Percentiles rank a stretch among this genome's conserved stretches.
Evolutionary conservation across 2,329 filamentous ascomycete species (phyloP).

Genomic region (Alternaria hordeiaustralica): DNA sequence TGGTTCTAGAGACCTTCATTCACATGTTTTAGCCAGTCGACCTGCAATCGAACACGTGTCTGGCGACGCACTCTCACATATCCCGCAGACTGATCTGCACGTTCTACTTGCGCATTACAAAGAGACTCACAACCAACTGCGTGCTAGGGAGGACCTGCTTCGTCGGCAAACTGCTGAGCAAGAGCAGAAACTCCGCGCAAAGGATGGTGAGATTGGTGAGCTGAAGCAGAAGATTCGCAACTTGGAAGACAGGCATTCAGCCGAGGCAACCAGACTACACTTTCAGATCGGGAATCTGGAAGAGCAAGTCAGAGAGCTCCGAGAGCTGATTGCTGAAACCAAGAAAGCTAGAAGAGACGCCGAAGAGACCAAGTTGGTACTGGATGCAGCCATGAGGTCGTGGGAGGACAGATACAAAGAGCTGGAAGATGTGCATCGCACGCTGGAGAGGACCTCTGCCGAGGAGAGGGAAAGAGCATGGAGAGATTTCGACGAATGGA

Average conservation of each 20-base stretch:
- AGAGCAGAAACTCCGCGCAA: constrained; percentile 58
- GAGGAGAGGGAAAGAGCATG: constrained; percentile 45
- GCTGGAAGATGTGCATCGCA: constrained; percentile 49
- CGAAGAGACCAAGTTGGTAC: constrained; percentile 37
- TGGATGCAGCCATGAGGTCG: constrained; percentile 43
- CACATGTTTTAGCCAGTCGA: constrained; percentile 39
- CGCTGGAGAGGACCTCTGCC: constrained; percentile 47
- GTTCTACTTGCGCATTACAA: constrained; percentile 55
- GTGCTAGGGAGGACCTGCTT: constrained; percentile 57
- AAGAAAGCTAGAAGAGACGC: constrained; percentile 52
- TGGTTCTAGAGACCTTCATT: constrained; percentile 43
- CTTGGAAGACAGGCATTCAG: constrained; percentile 57
- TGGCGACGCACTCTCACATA: constrained; percentile 47
- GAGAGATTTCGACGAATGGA: constrained; percentile 54
- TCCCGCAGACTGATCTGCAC: constrained; percentile 48
- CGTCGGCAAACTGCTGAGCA: constrained; percentile 58
- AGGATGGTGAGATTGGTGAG: constrained; percentile 60
- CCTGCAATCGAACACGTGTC: constrained; percentile 46
- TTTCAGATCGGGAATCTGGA: constrained; percentile 60
- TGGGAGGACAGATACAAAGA: constrained; percentile 54
- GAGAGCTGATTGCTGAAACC: constrained; percentile 54
- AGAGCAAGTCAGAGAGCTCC: constrained; percentile 60
- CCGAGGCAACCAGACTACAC: constrained; percentile 58
- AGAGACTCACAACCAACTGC: constrained; percentile 58
- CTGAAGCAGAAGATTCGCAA: constrained; percentile 59